These are phyloP conservation scores for Naganishia sp. DNA, from an alignment of 1,284 basidiomycete genomes.

Conservation along the genomic window DNA sequence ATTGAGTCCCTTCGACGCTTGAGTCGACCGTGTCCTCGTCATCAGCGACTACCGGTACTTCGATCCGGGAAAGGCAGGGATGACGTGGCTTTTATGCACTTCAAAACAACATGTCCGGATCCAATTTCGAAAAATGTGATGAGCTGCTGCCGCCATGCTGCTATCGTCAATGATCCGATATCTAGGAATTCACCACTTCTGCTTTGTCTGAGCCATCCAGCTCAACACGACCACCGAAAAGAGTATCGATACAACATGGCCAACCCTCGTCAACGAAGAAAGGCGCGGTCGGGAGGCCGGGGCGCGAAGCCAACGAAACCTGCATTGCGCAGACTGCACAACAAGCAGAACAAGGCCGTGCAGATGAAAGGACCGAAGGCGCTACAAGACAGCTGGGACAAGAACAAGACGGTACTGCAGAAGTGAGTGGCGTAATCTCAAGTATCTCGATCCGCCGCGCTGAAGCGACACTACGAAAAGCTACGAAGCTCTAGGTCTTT, in stretches of 20 bases:
- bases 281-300: conserved; percentile 45
- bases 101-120: background rate
- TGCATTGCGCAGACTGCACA: conserved; percentile 46
- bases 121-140: background rate
- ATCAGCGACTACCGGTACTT: background rate
- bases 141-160: background rate
- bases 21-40: background rate
- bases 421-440: conserved; percentile 64
- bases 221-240: background rate
- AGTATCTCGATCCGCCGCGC: too few relatives aligned
- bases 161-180: too few relatives aligned
- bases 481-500: conserved; percentile 52
- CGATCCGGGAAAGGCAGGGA: background rate
- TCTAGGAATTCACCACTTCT: background rate
- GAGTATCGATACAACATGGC: conserved; percentile 63
- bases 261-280: conserved; percentile 76
- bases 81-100: background rate
- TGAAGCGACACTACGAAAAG: conserved; percentile 31
- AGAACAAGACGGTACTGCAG: conserved; percentile 83
- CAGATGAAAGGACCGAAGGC: conserved; percentile 80
- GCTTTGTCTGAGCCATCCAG: background rate
- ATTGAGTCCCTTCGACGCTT: background rate
- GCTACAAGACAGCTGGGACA: conserved; percentile 85
- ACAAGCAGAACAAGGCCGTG: conserved; percentile 64
- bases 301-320: conserved; percentile 42